Evolutionary conservation across 352 stramenopile species (phyloP), one percentile per base, ranked within the genome.

Genomic region (Pythium coloratum): DNA sequence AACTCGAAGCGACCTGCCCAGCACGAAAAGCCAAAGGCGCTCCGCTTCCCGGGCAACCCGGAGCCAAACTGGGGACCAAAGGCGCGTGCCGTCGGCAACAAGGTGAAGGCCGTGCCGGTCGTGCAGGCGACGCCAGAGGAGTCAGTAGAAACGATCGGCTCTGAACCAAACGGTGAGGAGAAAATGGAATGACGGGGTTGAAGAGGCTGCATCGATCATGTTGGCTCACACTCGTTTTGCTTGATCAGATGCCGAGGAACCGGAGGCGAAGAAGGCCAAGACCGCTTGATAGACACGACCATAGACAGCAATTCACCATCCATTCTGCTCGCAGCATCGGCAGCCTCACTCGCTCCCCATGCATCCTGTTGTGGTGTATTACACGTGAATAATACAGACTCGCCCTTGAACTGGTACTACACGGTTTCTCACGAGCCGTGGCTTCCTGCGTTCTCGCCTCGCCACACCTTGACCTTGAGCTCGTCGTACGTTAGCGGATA

Each of bases 21-120:
- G 18, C 76, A 89, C 42, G 82, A 93, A n/a, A 92, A 96, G 67
- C 82, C 86, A 53, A 98, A 98, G 73, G 94, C 96, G 8, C 75
- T 91, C 62, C 87, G 97, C 34, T 99, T 97, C 72, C 94, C 97
- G 30, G 68, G 88, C 7, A 99, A 99, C 78, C 97, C 97, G 4
- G 92, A 99, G 73, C 88, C 94, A 1, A 95, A 99, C 75, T 99
- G 97, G 97, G 97, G 97, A 13, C 97, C 96, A 0, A 99, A 99
- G 79, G 84, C 92, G 0, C 86, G 89, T 64, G 88, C 88, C 44
- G 84, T 93, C 1, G 86, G 89, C 38, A 89, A 94, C 71, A 86
- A 84, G 51, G 67, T 66, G 24, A 76, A 71, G 50, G 53, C 20
- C n/a, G 54, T 75, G 30, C 64, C 61, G 16, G 50, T 34, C 7